Evolutionary conservation across 345 rosid species (phyloP).

Genomic region (Aquilaria yunnanensis): DNA sequence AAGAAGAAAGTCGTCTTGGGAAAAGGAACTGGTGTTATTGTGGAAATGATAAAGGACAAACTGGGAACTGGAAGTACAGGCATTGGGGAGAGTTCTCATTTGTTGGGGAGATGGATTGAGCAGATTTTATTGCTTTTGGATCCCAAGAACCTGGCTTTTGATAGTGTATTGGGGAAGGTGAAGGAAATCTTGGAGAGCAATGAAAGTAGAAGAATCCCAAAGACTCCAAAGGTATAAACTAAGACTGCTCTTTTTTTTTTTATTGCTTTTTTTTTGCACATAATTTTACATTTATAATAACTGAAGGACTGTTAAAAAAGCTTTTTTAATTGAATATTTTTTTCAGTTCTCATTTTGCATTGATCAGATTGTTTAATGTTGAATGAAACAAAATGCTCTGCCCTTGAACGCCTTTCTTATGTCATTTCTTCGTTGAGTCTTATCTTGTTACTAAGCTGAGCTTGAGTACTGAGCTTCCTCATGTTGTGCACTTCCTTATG

Average conservation of each 20-base stretch:
- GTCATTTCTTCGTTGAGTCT: not conserved
- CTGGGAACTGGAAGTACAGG: slow-evolving; percentile 28
- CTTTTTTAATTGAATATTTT: too few relatives aligned
- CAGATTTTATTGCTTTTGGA: slow-evolving; percentile 39
- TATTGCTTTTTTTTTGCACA: not conserved
- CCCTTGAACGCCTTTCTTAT: not conserved
- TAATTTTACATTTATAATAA: not conserved
- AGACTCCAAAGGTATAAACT: slow-evolving; percentile 71
- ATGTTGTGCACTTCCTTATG: slow-evolving; percentile 2
- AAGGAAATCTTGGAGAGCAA: slow-evolving; percentile 84
- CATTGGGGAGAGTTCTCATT: slow-evolving; percentile 22
- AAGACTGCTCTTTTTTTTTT: not conserved
- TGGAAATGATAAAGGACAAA: slow-evolving; percentile 61
- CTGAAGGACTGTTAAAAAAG: too few relatives aligned
- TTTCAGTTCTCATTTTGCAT: not conserved
- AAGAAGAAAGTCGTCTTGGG: slow-evolving; percentile 70
- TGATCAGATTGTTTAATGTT: not conserved
- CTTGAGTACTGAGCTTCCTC: slow-evolving; percentile 2
- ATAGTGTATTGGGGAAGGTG: slow-evolving; percentile 41
- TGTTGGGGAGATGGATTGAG: slow-evolving; percentile 37
- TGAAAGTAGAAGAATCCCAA: slow-evolving; percentile 88
- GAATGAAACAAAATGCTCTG: too few relatives aligned
- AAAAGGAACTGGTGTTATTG: slow-evolving; percentile 57
- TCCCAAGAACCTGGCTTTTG: slow-evolving; percentile 41
- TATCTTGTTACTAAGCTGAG: not conserved